Base-by-base conservation (phyloP, 176 grass and related monocot genomes). In the Zizania latifolia region DNA sequence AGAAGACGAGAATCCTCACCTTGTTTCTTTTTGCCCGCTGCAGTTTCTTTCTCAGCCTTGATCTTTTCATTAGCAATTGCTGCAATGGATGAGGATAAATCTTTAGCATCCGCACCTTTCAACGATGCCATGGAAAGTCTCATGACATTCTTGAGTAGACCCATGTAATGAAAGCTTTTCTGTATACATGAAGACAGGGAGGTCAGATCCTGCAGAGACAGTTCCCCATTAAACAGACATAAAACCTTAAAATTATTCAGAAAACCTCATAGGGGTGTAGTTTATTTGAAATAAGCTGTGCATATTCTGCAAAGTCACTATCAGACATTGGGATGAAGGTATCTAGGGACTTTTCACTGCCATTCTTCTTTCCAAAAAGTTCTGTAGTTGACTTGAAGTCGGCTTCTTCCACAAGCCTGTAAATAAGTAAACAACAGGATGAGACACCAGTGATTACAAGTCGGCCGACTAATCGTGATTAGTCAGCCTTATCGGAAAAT, bases 111-210 rank as follows among this genome's bases (percentile, higher is more conserved):
- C 2, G 92, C 92, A 5, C 88, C 92, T 86, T 95, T 91, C 83
- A 95, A 66, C 0, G 86, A 63, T 58, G 71, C 38, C 83, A 86
- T 89, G 6, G 89, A 81, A 67, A 84, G 79, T 71, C 89, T 91
- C 31, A 89, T 91, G 40, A 95, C 82, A 68, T 87, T 82, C 82
- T 95, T 95, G 19, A 95, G 85, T 11, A 95, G 81, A 74, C 62
- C 86, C 59, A 88, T 91, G 72, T 91, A 95, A 66, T 95, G 89
- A 72, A 88, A 95, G 77, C 92, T 95, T 91, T 95, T 95, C 92
- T 95, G 85, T 57, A 69, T 66, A 44, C 45, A 83, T 17, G 7
- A 60, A 66, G 33, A 30, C 24, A 70, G 32, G 0, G 11, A 70
- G n/a, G 46, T 90, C 43, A 83, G 83, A 48, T 51, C 4, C 15